Conservation (phyloP, 1,284 basidiomycete genomes). For the Moesziomyces sp. region DNA sequence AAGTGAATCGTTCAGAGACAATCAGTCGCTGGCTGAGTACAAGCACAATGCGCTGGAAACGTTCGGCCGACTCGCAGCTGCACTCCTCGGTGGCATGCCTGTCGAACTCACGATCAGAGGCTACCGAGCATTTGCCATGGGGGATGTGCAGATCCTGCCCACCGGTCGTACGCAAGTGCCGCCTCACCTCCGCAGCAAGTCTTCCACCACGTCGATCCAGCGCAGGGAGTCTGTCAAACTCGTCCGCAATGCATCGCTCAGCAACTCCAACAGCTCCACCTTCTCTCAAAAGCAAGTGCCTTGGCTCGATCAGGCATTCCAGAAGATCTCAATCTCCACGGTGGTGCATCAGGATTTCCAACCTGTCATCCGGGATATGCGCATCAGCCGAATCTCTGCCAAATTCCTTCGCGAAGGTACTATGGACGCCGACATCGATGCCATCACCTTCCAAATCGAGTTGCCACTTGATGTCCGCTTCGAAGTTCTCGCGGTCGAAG, state of each 20-base stretch:
- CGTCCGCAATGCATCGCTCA: constrained; percentile 12
- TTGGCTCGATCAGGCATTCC: constrained; percentile 57
- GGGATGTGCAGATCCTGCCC: constrained; percentile 21
- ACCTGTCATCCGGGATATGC: constrained; percentile 19
- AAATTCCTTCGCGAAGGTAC: constrained; percentile 27
- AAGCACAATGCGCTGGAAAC: constrained; percentile 17
- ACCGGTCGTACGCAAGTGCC: constrained; percentile 22
- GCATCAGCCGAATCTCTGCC: constrained; percentile 36
- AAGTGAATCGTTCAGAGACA: constrained; percentile 29
- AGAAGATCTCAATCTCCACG: constrained; percentile 34
- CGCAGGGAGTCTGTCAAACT: constrained; percentile 6
- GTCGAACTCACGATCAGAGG: constrained; percentile 27
- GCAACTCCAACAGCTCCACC: constrained; percentile 15
- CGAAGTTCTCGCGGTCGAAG: constrained; percentile 33
- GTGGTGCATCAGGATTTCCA: constrained; percentile 21
- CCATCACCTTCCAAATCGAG: constrained; percentile 40
- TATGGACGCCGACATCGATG: constrained; percentile 41
- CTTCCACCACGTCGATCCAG: constrained; percentile 14
- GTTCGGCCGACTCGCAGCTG: constrained; percentile 27
- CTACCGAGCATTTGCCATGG: constrained; percentile 46
- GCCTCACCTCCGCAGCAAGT: constrained; percentile 26
- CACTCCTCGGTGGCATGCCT: constrained; percentile 18
- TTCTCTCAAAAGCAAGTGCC: constrained; percentile 43
- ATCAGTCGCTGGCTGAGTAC: constrained; percentile 26
- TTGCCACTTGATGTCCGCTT: constrained; percentile 50